Evolutionary conservation across 306 rosid species (phyloP).

Genomic region (Canavalia gladiata): DNA sequence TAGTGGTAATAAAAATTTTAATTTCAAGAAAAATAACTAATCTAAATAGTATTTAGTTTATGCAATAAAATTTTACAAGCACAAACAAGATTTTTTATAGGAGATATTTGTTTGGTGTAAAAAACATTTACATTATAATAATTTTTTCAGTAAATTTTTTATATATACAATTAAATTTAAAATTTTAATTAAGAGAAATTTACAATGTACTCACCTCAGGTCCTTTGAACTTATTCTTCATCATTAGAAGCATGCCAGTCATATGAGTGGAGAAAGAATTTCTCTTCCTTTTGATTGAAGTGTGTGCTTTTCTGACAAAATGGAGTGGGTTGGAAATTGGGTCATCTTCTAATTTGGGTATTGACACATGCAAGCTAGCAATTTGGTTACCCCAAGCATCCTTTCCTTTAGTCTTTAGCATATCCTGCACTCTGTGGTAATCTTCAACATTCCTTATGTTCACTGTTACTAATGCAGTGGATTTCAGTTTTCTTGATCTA

Average conservation of each 20-base stretch:
- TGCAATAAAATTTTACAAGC: too few relatives aligned
- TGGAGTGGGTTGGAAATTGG: conserved; percentile 26
- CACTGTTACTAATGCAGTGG: conserved; percentile 18
- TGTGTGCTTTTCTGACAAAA: conserved; percentile 29
- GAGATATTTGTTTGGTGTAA: too few relatives aligned
- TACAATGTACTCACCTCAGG: conserved; percentile 14
- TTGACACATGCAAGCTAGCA: conserved; percentile 8
- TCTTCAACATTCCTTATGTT: conserved; percentile 26
- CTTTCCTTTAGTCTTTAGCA: conserved; percentile 30
- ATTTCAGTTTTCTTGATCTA: conserved; percentile 25
- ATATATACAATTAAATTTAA: too few relatives aligned
- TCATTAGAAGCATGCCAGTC: not conserved
- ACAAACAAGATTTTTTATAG: too few relatives aligned
- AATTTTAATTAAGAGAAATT: too few relatives aligned
- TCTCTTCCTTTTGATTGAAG: conserved; percentile 33
- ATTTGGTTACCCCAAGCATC: conserved; percentile 37
- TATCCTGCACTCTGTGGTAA: conserved; percentile 29
- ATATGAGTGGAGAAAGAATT: conserved; percentile 21
- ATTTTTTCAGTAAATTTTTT: too few relatives aligned
- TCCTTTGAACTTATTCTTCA: conserved; percentile 14
- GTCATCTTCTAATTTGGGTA: conserved; percentile 24
- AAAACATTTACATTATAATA: too few relatives aligned
- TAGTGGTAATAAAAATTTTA: too few relatives aligned
- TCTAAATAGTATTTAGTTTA: too few relatives aligned
- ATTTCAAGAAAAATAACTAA: too few relatives aligned